Evolutionary conservation across 805 yeast species (phyloP).

Genomic region (Saccharomycopsis sp.): DNA sequence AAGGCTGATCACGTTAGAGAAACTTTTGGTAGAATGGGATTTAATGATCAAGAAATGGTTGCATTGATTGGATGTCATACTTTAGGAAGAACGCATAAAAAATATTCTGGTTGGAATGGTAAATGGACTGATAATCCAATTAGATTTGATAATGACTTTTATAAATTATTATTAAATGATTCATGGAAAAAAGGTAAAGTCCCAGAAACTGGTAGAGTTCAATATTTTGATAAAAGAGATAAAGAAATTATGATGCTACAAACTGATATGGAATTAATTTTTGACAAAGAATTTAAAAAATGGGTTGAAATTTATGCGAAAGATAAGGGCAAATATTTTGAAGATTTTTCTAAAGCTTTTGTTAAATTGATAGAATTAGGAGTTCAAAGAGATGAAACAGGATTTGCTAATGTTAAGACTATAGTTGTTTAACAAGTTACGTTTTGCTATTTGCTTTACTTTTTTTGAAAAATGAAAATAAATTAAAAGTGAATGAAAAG

Average conservation of each 20-base stretch:
- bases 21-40: conserved; percentile 38
- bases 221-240: conserved; percentile 29
- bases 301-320: conserved; percentile 34
- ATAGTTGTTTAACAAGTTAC: too few species aligned
- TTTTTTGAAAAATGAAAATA: too few species aligned
- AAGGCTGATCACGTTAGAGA: conserved; percentile 35
- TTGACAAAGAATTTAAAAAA: conserved; percentile 25
- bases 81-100: conserved; percentile 39
- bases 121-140: conserved; percentile 35
- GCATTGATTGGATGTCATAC: conserved; percentile 39
- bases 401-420: too few species aligned
- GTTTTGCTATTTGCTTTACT: too few species aligned
- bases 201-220: conserved; percentile 32
- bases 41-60: conserved; percentile 37
- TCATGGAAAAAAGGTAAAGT: conserved; percentile 26
- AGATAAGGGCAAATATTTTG: conserved; percentile 27
- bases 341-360: conserved; percentile 32
- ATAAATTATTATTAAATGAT: conserved; percentile 25
- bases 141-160: conserved; percentile 34
- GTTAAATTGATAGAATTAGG: conserved; percentile 37
- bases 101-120: conserved; percentile 39
- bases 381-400: conserved; percentile 12
- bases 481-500: too few species aligned
- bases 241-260: conserved; percentile 35
- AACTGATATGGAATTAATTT: conserved; percentile 34